Percentiles rank a stretch among this genome's conserved stretches.
Evolutionary conservation across 257 asterid genomes (phyloP).

Genomic region (Sherardia arvensis): DNA sequence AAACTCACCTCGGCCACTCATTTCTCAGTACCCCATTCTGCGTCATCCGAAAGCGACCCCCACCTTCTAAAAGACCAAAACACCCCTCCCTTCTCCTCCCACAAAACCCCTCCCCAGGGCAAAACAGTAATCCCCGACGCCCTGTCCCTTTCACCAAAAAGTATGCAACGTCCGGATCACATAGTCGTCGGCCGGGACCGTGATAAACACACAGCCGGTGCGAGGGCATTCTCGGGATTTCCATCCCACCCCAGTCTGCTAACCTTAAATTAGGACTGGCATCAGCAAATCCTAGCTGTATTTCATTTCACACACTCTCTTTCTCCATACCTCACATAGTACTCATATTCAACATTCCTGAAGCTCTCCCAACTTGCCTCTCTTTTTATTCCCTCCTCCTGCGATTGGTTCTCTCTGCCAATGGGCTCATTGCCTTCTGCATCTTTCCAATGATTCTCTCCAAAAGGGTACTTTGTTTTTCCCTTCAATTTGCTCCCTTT

Average conservation of each 20-base stretch:
- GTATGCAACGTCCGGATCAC: constrained; percentile 36
- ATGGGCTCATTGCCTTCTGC: constrained; percentile 24
- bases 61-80: neutral
- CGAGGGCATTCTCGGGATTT: constrained; percentile 21
- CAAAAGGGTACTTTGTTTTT: constrained; percentile 24
- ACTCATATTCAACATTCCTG: neutral
- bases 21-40: constrained; percentile 23
- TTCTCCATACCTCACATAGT: neutral
- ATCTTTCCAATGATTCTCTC: constrained; percentile 18
- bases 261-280: constrained; percentile 15
- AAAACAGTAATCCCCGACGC: constrained; percentile 11
- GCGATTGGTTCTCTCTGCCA: constrained; percentile 15
- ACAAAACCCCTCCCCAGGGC: neutral
- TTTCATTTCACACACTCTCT: constrained; percentile 8
- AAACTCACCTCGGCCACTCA: constrained; percentile 41
- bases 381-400: constrained; percentile 15
- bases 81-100: neutral
- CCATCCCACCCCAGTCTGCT: neutral
- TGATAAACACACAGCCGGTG: constrained; percentile 18
- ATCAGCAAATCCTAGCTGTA: constrained; percentile 19
- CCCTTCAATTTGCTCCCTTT: constrained; percentile 1
- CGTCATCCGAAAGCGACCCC: constrained; percentile 18
- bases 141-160: constrained; percentile 43
- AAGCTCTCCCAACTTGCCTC: neutral
- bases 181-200: constrained; percentile 26